Conservation (phyloP, 257 asterid genomes). For the Solanum sitiens region DNA sequence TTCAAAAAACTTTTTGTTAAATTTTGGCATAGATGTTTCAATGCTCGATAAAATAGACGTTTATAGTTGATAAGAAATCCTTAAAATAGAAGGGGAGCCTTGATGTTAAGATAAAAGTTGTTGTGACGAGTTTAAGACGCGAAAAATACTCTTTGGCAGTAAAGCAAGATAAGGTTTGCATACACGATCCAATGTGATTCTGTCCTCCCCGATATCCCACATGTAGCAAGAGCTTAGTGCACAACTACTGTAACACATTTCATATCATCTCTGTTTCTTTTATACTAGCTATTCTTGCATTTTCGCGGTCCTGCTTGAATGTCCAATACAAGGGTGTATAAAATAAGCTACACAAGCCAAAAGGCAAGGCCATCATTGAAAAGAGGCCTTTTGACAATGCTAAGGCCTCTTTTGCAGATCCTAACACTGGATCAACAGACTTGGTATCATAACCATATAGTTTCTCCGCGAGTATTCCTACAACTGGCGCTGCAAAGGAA, state of each 20-base stretch:
- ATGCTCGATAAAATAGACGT: background rate
- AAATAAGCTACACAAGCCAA: slow-evolving; percentile 71
- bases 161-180: background rate
- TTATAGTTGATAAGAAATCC: background rate
- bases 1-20: no score
- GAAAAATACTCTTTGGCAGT: background rate
- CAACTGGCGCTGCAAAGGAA: slow-evolving; percentile 87
- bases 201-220: no score
- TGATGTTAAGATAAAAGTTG: background rate
- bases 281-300: slow-evolving; percentile 41
- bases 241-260: background rate
- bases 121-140: background rate
- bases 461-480: slow-evolving; percentile 85
- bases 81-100: background rate
- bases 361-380: slow-evolving; percentile 83
- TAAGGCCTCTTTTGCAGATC: slow-evolving; percentile 59
- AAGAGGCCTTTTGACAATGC: slow-evolving; percentile 86
- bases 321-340: slow-evolving; percentile 88
- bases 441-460: slow-evolving; percentile 75
- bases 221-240: background rate
- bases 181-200: background rate
- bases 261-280: slow-evolving; percentile 80
- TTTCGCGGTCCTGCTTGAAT: slow-evolving; percentile 66
- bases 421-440: slow-evolving; percentile 61
- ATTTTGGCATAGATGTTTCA: no score